Conservation (phyloP, 305 asterid genomes). For the Ajuga reptans region DNA sequence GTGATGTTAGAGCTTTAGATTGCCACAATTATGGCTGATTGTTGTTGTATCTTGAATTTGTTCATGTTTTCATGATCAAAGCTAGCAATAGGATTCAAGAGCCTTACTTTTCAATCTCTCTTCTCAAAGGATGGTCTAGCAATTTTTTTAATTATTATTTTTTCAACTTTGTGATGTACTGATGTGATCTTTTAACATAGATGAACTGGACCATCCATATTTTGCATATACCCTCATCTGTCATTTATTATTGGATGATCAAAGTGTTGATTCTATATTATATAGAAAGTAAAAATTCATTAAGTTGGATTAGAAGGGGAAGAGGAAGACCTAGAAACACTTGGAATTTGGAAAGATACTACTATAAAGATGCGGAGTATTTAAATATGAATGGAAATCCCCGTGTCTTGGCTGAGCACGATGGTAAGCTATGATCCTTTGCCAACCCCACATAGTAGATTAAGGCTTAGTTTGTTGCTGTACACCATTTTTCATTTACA, state of each 20-base stretch:
- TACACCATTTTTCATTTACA: background rate
- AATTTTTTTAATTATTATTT: too few relatives aligned
- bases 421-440: background rate
- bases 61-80: background rate
- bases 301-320: background rate
- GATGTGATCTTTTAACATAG: background rate
- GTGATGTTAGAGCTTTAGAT: slow-evolving; percentile 1
- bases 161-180: background rate
- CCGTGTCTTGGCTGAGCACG: background rate
- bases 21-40: background rate
- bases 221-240: background rate
- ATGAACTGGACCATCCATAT: background rate
- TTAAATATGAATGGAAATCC: background rate
- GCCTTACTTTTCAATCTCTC: background rate
- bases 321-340: background rate
- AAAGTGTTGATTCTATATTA: background rate
- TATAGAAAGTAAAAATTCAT: background rate
- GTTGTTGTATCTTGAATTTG: slow-evolving; percentile 7
- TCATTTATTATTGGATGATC: background rate
- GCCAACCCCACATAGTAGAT: background rate
- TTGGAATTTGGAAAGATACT: background rate
- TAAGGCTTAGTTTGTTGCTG: background rate
- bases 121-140: background rate
- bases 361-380: background rate
- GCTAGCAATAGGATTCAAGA: background rate